Conservation (phyloP, 352 stramenopile genomes). For the Globisporangium takayamanum region DNA sequence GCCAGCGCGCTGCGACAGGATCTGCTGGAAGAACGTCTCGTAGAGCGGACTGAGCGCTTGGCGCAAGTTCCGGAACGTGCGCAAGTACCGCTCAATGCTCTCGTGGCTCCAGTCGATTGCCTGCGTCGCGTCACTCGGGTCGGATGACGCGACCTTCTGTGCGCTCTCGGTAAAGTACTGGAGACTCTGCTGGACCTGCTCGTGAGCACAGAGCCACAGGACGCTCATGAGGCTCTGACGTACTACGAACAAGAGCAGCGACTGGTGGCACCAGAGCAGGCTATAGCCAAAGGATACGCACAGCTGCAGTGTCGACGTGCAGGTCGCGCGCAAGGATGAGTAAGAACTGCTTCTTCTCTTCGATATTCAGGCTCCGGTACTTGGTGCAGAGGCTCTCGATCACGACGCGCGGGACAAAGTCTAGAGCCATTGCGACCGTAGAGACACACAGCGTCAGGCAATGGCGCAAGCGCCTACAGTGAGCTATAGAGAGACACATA, state of each 20-base stretch:
- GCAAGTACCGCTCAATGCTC: constrained; percentile 68
- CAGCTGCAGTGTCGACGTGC: constrained; percentile 48
- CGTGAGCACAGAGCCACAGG: not conserved
- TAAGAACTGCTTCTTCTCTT: constrained; percentile 78
- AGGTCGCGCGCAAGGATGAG: constrained; percentile 71
- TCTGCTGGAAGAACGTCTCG: constrained; percentile 82
- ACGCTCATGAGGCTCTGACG: too few relatives aligned
- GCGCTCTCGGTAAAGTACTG: constrained; percentile 52
- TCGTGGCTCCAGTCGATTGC: constrained; percentile 59
- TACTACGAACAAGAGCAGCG: too few relatives aligned
- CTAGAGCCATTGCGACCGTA: constrained; percentile 16
- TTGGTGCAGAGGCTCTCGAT: constrained; percentile 59
- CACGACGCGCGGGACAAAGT: constrained; percentile 75
- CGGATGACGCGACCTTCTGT: constrained; percentile 18
- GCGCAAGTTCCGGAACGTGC: constrained; percentile 57
- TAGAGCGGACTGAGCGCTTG: constrained; percentile 56
- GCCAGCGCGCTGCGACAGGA: constrained; percentile 69
- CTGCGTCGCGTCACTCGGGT: not conserved
- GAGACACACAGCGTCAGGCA: not conserved
- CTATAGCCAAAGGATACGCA: constrained; percentile 12
- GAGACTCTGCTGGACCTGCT: constrained; percentile 47
- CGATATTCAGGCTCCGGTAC: constrained; percentile 60
- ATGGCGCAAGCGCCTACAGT: not conserved
- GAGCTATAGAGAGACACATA: not conserved
- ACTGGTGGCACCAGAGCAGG: not conserved